Conservation (phyloP, 352 stramenopile species). For the Pythium volutum region DNA sequence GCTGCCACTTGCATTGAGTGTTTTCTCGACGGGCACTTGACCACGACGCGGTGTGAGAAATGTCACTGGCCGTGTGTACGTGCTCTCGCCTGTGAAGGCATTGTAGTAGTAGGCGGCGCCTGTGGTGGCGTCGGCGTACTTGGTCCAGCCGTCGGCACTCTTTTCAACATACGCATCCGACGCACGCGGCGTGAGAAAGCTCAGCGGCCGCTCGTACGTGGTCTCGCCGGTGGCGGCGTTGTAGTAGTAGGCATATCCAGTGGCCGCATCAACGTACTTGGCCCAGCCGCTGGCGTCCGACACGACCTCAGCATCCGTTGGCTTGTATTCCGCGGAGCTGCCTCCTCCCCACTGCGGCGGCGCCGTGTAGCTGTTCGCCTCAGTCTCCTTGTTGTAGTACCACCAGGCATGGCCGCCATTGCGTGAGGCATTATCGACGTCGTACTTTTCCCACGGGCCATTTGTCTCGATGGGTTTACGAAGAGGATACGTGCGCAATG, state of each 20-base stretch:
- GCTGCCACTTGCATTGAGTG: background rate
- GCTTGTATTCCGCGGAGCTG: conserved; percentile 3
- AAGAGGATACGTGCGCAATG: conserved; percentile 49
- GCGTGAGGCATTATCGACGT: conserved; percentile 27
- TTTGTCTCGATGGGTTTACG: conserved; percentile 42
- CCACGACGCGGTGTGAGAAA: conserved; percentile 31
- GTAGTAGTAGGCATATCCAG: conserved; percentile 59
- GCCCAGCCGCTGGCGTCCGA: conserved; percentile 27
- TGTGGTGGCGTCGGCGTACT: conserved; percentile 45
- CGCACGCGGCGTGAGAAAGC: conserved; percentile 23
- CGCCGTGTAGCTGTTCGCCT: conserved; percentile 47
- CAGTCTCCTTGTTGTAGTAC: conserved; percentile 75
- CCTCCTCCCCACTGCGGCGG: conserved; percentile 29
- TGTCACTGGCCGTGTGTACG: conserved; percentile 43
- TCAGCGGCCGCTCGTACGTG: conserved; percentile 22
- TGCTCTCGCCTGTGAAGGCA: conserved; percentile 60
- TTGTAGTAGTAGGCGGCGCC: conserved; percentile 83
- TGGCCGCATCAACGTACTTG: conserved; percentile 22
- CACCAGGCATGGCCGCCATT: conserved; percentile 33
- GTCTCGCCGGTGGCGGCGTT: conserved; percentile 34
- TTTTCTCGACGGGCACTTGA: conserved; percentile 13
- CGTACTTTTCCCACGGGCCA: conserved; percentile 60
- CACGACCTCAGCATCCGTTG: conserved; percentile 9
- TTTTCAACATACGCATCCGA: conserved; percentile 35
- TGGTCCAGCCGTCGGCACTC: conserved; percentile 26